Evolutionary conservation across 768 basidiomycete genomes (phyloP).

Genomic region (Galerina sulciceps): DNA sequence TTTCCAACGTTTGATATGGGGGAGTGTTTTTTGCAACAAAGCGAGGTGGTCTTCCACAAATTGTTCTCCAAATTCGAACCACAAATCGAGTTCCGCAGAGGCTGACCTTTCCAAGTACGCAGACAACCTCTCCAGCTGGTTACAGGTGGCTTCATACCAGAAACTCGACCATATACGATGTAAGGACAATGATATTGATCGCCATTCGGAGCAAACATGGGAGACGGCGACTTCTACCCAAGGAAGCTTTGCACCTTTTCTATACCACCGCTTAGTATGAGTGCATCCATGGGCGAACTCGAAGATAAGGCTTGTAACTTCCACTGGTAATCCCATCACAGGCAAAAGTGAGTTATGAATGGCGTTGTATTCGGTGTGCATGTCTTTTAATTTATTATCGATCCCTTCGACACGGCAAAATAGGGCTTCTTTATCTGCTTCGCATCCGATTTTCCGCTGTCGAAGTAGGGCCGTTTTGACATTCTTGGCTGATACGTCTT

Average conservation of each 20-base stretch:
- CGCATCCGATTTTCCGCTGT: background rate
- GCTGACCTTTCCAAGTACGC: constrained; percentile 24
- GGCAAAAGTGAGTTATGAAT: constrained; percentile 17
- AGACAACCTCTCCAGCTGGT: constrained; percentile 18
- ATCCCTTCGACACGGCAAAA: background rate
- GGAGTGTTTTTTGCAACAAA: no score
- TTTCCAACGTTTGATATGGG: no score
- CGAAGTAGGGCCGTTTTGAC: background rate
- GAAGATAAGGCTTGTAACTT: constrained; percentile 24
- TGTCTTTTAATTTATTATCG: constrained; percentile 9
- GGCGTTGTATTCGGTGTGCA: constrained; percentile 15
- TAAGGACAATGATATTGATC: constrained; percentile 17
- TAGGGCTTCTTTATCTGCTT: background rate
- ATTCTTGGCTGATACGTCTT: background rate
- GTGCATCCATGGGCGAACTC: background rate
- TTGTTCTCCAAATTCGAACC: constrained; percentile 17
- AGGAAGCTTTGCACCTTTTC: background rate
- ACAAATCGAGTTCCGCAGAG: constrained; percentile 14
- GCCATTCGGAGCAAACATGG: constrained; percentile 26
- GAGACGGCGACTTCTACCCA: constrained; percentile 22
- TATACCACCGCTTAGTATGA: background rate
- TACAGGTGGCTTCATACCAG: background rate
- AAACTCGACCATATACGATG: constrained; percentile 23
- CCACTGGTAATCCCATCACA: constrained; percentile 20
- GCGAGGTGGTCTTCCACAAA: no score